Evolutionary conservation across 2,329 filamentous ascomycete genomes (phyloP), one percentile per base, ranked within the genome.

Genomic region (Aspergillus arachidicola): DNA sequence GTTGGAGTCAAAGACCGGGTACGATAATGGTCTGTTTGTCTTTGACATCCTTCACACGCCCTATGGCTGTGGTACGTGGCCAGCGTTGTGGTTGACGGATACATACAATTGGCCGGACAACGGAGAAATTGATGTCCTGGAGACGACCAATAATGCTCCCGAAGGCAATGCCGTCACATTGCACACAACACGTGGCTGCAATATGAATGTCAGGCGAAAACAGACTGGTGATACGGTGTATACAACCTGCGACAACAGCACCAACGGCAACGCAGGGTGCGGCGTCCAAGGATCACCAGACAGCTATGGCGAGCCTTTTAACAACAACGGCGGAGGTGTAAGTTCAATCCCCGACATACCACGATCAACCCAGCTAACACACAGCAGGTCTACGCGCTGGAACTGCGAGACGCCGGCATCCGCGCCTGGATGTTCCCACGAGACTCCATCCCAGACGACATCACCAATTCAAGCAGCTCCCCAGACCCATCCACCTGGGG

Each of bases 21-120:
- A 89, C 75, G 75, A 87, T 69, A 76, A 73, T n/a, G 88, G 88
- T 0, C 83, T 90, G n/a, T 90, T 90, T 76, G 79, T 90, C 69
- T 90, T 90, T 69, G 87, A 90, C 71, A 80, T 90, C 66, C 81
- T 84, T 64, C 88, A 90, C 75, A 85, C 85, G 0, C 88, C 88
- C 0, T 85, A 82, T 69, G 88, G 87, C 48, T 90, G 88, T 70
- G 87, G 82, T 4, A 87, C 84, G 26, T 91, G 86, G 89, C 86
- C 87, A 2, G 84, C 89, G 0, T 81, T 91, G 12, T 91, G 89
- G 89, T 80, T 91, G 7, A 81, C 82, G 0, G 89, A 91, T 72
- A 78, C 81, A 0, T 76, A 73, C 68, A 83, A 88, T 76, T 89
- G 88, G 89, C 88, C 89, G 4, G 68, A 73, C 6, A 82, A 89